Evolutionary conservation across 345 rosid genomes (phyloP).

Genomic region (Bruguiera parviflora): DNA sequence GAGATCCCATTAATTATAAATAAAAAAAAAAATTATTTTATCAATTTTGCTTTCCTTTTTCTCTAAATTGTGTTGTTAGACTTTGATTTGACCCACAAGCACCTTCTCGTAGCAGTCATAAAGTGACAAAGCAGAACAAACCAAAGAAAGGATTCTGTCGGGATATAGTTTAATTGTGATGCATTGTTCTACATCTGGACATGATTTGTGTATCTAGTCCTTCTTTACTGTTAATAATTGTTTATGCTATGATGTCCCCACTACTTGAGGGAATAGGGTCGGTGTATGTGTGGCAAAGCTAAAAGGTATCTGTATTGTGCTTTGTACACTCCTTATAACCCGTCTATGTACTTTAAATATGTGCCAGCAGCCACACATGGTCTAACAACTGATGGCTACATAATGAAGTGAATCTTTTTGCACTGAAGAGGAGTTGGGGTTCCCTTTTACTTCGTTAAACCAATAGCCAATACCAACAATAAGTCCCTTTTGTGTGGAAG

Average conservation of each 20-base stretch:
- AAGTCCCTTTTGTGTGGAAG: background rate
- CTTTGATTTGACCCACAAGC: background rate
- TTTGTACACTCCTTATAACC: background rate
- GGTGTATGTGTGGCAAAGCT: slow-evolving; percentile 13
- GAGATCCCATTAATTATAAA: background rate
- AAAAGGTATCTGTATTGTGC: slow-evolving; percentile 10
- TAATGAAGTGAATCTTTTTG: slow-evolving; percentile 17
- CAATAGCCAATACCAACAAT: background rate
- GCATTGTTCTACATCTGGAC: background rate
- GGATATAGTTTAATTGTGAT: background rate
- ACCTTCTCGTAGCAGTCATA: background rate
- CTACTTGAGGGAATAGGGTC: slow-evolving; percentile 7
- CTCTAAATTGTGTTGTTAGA: background rate
- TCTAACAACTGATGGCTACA: background rate
- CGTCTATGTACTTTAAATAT: slow-evolving; percentile 7
- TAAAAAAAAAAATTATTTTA: background rate
- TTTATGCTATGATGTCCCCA: slow-evolving; percentile 24
- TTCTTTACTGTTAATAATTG: slow-evolving; percentile 26
- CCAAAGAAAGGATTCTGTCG: background rate
- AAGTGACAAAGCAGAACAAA: slow-evolving; percentile 1
- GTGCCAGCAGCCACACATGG: background rate
- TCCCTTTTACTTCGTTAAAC: background rate
- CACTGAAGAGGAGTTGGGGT: slow-evolving; percentile 4
- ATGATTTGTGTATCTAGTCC: slow-evolving; percentile 22
- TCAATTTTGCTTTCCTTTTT: background rate